phyloP scores from a whole-genome alignment of 2,329 filamentous ascomycete species.

The Passalora sequoiae region DNA sequence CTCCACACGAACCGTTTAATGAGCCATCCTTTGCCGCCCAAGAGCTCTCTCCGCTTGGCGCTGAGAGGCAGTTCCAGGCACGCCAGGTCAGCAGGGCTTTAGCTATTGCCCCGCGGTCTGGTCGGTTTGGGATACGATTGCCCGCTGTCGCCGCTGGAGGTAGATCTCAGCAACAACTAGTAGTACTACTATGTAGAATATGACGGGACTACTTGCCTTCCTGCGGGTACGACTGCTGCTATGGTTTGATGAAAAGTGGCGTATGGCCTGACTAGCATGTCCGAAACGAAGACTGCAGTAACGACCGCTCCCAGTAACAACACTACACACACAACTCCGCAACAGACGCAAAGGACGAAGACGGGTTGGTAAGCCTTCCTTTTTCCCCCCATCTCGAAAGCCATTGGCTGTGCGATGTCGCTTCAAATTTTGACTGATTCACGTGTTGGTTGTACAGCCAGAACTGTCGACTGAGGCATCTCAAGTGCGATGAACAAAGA shows the following conservation, averaged over 20 bases:
- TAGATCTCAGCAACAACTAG: neutral
- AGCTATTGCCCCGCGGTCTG: no score
- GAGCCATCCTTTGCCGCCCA: no score
- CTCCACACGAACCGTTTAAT: no score
- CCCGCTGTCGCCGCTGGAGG: neutral
- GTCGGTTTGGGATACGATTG: neutral
- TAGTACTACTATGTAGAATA: no score
- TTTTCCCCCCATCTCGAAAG: neutral
- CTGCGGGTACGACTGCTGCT: neutral
- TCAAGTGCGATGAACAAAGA: constrained; percentile 31
- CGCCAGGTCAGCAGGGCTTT: no score
- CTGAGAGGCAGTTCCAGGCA: no score
- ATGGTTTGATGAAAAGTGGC: constrained; percentile 1
- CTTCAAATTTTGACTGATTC: no score
- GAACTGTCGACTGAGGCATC: constrained; percentile 28
- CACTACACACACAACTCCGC: constrained; percentile 1
- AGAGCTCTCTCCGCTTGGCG: no score
- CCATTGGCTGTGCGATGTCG: no score
- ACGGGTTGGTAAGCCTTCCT: constrained; percentile 28
- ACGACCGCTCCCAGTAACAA: neutral
- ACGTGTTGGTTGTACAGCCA: constrained; percentile 21
- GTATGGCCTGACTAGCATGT: neutral
- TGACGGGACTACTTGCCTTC: constrained; percentile 1
- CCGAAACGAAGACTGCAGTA: constrained; percentile 4
- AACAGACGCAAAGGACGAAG: constrained; percentile 20